Conservation (phyloP, 2,329 filamentous ascomycete genomes). For the Aspergillus novoparasiticus region DNA sequence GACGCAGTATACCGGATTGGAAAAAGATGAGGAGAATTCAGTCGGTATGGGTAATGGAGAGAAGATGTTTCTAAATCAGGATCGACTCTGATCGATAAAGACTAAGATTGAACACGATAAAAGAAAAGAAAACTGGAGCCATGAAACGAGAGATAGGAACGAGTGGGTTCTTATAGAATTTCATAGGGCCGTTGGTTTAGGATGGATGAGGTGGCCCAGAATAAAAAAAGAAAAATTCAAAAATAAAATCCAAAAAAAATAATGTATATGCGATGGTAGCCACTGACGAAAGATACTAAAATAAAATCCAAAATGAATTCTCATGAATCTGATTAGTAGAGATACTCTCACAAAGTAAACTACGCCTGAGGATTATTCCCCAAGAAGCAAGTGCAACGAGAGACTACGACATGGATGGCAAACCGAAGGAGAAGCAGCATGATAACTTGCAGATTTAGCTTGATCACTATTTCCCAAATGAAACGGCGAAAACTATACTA, state of each 20-base stretch:
- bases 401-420: background rate
- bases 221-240: background rate
- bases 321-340: background rate
- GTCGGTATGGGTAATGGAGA: background rate
- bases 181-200: background rate
- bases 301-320: background rate
- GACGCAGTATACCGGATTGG: background rate
- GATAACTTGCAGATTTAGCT: slow-evolving; percentile 1
- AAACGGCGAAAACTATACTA: background rate
- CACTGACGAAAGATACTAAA: background rate
- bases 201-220: background rate
- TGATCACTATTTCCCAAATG: background rate
- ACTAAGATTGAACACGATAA: background rate
- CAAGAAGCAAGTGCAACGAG: slow-evolving; percentile 3
- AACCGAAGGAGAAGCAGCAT: background rate
- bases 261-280: background rate
- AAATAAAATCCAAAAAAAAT: background rate
- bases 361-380: background rate
- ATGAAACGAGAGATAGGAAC: background rate
- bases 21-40: background rate
- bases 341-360: background rate
- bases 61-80: background rate
- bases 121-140: too few relatives aligned
- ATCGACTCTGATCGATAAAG: background rate
- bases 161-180: background rate